These are phyloP conservation scores for Solanum chmielewskii DNA, from an alignment of 257 asterid species.

Conservation along the genomic window DNA sequence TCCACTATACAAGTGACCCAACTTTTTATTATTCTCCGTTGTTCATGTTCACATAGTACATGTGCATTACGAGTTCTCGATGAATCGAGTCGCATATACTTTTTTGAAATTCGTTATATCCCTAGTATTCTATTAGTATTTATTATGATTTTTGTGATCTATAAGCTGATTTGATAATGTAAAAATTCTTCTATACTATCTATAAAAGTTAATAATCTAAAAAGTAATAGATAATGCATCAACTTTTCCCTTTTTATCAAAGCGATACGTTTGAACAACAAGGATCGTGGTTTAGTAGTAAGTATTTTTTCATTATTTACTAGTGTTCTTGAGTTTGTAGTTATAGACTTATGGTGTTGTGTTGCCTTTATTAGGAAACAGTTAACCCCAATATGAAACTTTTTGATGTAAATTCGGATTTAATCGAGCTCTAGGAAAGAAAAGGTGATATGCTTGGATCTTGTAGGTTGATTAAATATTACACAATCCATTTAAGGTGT, in stretches of 20 bases:
- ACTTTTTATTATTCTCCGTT: background rate
- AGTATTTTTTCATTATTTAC: no score
- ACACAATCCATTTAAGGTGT: background rate
- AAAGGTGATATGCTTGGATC: background rate
- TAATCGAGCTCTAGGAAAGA: no score
- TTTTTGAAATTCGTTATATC: no score
- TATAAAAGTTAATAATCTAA: background rate
- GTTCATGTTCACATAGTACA: background rate
- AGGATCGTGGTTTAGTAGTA: no score
- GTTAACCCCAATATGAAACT: no score
- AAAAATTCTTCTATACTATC: background rate
- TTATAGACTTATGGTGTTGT: no score
- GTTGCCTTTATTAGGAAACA: no score
- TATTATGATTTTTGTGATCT: background rate
- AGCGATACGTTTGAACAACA: no score
- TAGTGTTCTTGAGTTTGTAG: no score
- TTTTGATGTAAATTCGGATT: no score
- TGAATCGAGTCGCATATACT: background rate
- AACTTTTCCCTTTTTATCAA: background rate
- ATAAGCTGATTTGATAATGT: background rate
- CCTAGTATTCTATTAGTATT: no score
- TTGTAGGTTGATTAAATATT: background rate
- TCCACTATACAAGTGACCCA: background rate
- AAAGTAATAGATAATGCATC: background rate
- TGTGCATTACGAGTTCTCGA: background rate